Conservation (phyloP, 140 eudicot genomes). For the Oenanthe javanica region DNA sequence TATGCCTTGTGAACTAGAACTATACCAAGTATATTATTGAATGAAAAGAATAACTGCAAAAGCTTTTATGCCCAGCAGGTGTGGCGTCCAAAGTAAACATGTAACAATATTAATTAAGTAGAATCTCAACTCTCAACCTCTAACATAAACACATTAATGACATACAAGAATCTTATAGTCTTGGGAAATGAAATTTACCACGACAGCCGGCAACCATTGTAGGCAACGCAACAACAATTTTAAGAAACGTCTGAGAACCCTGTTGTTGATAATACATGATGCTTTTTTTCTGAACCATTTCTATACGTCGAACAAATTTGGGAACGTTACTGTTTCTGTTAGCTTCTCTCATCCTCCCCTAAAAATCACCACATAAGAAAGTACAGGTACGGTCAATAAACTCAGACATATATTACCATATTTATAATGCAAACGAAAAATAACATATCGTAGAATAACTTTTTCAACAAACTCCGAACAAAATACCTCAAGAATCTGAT, state of each 20-base stretch:
- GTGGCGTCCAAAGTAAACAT: neutral
- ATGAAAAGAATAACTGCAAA: neutral
- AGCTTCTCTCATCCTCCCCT: slow-evolving; percentile 90
- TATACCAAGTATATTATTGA: neutral
- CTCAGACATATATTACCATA: neutral
- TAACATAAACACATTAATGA: slow-evolving; percentile 1
- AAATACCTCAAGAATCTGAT: slow-evolving; percentile 80
- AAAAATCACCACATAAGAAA: slow-evolving; percentile 16
- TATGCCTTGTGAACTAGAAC: neutral
- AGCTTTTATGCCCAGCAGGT: neutral
- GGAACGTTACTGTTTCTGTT: slow-evolving; percentile 65
- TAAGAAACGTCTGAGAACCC: slow-evolving; percentile 70
- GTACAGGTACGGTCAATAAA: neutral
- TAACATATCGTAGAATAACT: neutral
- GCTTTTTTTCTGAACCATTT: slow-evolving; percentile 81
- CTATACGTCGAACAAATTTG: slow-evolving; percentile 58
- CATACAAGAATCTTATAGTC: slow-evolving; percentile 4
- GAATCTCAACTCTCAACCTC: neutral
- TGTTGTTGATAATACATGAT: slow-evolving; percentile 92
- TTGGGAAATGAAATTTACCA: slow-evolving; percentile 32
- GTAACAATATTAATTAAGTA: neutral
- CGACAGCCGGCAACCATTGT: slow-evolving; percentile 96
- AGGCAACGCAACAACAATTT: slow-evolving; percentile 92
- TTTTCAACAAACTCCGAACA: neutral
- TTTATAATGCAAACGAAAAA: no score